Conservation (phyloP, 202 grass and related monocot species). For the Setaria italica region DNA sequence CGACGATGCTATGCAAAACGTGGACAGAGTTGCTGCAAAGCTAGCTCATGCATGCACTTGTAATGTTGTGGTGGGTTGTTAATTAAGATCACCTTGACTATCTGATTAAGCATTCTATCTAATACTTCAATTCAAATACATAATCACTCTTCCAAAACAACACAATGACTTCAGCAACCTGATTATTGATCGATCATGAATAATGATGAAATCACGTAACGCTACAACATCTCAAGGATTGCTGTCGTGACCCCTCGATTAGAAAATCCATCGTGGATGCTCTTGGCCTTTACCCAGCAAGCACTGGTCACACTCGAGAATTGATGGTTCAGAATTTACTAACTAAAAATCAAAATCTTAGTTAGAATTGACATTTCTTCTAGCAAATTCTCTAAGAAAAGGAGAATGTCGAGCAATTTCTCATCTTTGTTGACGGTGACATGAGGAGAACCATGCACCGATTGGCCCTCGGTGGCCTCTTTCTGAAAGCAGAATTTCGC, state of each 20-base stretch:
- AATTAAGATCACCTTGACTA: not conserved
- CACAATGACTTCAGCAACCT: not conserved
- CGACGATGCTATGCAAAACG: not conserved
- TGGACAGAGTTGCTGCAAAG: not conserved
- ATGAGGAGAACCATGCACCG: conserved; percentile 16
- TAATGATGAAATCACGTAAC: not conserved
- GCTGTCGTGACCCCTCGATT: not conserved
- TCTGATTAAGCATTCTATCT: not conserved
- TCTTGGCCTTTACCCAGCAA: not conserved
- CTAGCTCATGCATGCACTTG: not conserved
- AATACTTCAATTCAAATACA: not conserved
- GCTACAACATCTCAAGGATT: not conserved
- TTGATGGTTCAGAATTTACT: conserved; percentile 34
- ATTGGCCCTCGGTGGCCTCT: conserved; percentile 13
- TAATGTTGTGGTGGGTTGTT: not conserved
- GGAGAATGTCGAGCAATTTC: not conserved
- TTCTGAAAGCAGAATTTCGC: conserved; percentile 6
- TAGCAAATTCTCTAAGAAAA: not conserved
- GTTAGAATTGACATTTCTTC: not conserved
- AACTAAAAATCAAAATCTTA: not conserved
- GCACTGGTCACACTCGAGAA: not conserved
- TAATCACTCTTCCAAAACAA: not conserved
- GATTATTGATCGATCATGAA: not conserved
- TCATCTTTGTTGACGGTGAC: conserved; percentile 23
- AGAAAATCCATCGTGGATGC: not conserved